Conservation (phyloP, 2,329 filamentous ascomycete genomes). For the Ceratocystis albifundus region DNA sequence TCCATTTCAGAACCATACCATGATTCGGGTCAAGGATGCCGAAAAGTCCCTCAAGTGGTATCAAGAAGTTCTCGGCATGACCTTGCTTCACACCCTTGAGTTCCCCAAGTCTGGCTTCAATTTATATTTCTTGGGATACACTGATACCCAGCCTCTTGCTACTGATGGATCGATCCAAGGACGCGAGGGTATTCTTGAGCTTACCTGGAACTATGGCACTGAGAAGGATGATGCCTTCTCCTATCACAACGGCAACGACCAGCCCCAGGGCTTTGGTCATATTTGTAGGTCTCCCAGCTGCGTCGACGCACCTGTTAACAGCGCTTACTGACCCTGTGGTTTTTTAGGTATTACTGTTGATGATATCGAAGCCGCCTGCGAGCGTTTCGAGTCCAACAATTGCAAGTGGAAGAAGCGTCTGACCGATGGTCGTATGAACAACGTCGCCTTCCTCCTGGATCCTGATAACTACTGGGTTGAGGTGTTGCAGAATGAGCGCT, state of each 20-base stretch:
- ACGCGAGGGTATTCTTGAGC: slow-evolving; percentile 74
- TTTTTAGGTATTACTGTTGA: slow-evolving; percentile 65
- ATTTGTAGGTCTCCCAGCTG: slow-evolving; percentile 51
- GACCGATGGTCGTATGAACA: slow-evolving; percentile 85
- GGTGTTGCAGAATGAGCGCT: slow-evolving; percentile 65
- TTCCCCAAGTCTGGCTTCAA: slow-evolving; percentile 65
- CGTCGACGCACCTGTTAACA: neutral
- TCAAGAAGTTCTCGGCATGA: slow-evolving; percentile 82
- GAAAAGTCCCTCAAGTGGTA: slow-evolving; percentile 68
- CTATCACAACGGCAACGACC: slow-evolving; percentile 85
- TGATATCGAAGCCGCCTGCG: slow-evolving; percentile 75
- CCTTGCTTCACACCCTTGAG: slow-evolving; percentile 60
- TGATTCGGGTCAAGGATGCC: slow-evolving; percentile 83
- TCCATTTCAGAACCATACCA: slow-evolving; percentile 63
- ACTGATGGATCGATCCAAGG: slow-evolving; percentile 46
- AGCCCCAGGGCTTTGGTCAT: slow-evolving; percentile 90
- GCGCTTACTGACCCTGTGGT: slow-evolving; percentile 24
- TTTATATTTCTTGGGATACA: slow-evolving; percentile 85
- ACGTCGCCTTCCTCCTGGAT: slow-evolving; percentile 82
- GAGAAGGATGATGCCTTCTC: slow-evolving; percentile 74
- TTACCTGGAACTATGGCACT: slow-evolving; percentile 75
- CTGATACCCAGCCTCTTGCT: slow-evolving; percentile 42
- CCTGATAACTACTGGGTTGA: slow-evolving; percentile 80
- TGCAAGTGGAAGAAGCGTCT: slow-evolving; percentile 92
- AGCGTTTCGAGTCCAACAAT: slow-evolving; percentile 68